Base-by-base conservation (phyloP, 2,329 filamentous ascomycete species). In the Sclerotiophoma versabilis region DNA sequence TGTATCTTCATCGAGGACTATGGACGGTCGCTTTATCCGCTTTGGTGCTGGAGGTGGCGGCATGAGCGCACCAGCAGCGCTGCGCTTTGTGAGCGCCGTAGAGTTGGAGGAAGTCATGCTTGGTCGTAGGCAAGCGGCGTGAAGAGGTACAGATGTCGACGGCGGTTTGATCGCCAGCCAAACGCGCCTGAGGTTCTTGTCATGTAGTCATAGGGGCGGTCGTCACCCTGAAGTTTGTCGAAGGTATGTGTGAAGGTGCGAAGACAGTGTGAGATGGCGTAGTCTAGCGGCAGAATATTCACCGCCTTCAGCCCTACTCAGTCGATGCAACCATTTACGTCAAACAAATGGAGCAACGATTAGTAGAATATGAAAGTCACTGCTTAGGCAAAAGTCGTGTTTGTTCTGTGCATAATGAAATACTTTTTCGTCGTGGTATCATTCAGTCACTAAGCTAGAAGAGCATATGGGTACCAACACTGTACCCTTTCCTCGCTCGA, bases 1-100 rank as follows among this genome's bases (percentile, higher is more conserved):
- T 47, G 89, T 87, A 64, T 99, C 93, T 81, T 99, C 95, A 74
- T 96, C 92, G 23, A 99, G 84, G 23, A 97, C 87, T 58, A 89
- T 90, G 58, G 88, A 87, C 0, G 95, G 95, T 46, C 95, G 85
- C 77, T 97, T 97, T 70, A 97, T 96, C 54, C 92, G 89, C 75
- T 96, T 98, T 34, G 87, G 81, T 0, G 87, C 83, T 4, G 92
- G 91, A 5, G 93, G 93, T 10, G 93, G 92, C 14, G 91, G 89
- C 92, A 97, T 98, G 48, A 96, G 79, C 49, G 90, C 86, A 22
- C 79, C 83, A 54, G 91, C 87, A 33, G 76, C 74, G 51, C 82
- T 80, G 59, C 87, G 82, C 77, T 92, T 92, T 50, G 87, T 79
- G 54, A 95, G 82, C 56, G 88, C 84, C 44, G 75, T 83, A 5